Evolutionary conservation across 768 basidiomycete species (phyloP).

Genomic region (Coprinopsis sp.): DNA sequence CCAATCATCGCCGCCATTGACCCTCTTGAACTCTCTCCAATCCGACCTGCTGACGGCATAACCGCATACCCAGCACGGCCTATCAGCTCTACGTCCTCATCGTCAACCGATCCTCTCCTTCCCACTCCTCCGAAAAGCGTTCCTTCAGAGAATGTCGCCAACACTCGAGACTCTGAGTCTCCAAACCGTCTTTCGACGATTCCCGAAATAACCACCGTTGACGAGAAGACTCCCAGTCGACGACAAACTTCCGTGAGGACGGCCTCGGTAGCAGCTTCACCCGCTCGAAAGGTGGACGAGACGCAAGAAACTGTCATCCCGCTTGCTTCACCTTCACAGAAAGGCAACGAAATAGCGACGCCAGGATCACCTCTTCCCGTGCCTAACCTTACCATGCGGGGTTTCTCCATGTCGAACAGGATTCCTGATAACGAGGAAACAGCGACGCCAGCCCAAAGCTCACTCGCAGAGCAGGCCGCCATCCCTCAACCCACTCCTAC

Average conservation of each 20-base stretch:
- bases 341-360: conserved; percentile 1
- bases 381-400: conserved; percentile 19
- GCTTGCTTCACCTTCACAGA: neutral
- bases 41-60: conserved; percentile 27
- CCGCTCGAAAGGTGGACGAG: neutral
- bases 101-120: conserved; percentile 25
- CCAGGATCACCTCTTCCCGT: conserved; percentile 21
- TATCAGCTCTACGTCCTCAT: conserved; percentile 22
- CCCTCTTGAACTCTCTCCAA: conserved; percentile 16
- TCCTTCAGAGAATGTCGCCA: conserved; percentile 24
- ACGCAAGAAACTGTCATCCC: neutral
- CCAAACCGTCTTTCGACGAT: conserved; percentile 26
- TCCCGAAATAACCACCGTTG: conserved; percentile 24
- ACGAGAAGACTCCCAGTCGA: conserved; percentile 10
- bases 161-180: conserved; percentile 15
- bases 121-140: conserved; percentile 36
- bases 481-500: neutral
- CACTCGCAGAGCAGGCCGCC: conserved; percentile 5
- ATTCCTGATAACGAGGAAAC: neutral
- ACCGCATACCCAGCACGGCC: conserved; percentile 25
- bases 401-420: conserved; percentile 2
- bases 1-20: conserved; percentile 28
- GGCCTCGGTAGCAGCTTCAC: neutral
- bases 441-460: too few species aligned
- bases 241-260: neutral